A percentile compares a stretch with the other conserved stretches of the same genome.
Evolutionary conservation across 2,329 filamentous ascomycete species (phyloP).

Genomic region (Pseudocercospora crystallina): DNA sequence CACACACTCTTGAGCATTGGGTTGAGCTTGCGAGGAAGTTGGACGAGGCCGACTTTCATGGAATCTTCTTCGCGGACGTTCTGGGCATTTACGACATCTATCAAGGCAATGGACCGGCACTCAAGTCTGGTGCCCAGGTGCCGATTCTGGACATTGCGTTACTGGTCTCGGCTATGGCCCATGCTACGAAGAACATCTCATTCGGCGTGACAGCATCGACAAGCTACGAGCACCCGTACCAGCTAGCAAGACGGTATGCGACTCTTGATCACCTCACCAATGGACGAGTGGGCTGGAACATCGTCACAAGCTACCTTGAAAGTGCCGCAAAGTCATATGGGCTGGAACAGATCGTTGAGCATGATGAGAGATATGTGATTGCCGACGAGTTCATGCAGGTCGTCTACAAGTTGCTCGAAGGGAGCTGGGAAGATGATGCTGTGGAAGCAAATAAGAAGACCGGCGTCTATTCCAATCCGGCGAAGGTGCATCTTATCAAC

Average conservation of each 20-base stretch:
- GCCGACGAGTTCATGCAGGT: conserved; percentile 48
- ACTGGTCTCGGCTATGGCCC: conserved; percentile 47
- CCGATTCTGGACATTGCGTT: conserved; percentile 59
- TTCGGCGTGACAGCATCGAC: conserved; percentile 41
- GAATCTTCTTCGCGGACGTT: conserved; percentile 53
- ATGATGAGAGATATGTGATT: conserved; percentile 51
- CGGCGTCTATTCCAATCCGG: conserved; percentile 59
- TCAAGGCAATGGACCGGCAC: conserved; percentile 48
- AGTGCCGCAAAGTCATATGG: conserved; percentile 51
- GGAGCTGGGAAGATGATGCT: conserved; percentile 32
- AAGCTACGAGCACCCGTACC: conserved; percentile 39
- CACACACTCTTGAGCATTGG: conserved; percentile 49
- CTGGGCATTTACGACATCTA: conserved; percentile 51
- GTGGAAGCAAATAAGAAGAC: conserved; percentile 55
- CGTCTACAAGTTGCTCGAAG: conserved; percentile 32
- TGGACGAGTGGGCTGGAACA: conserved; percentile 48
- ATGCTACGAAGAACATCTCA: conserved; percentile 44
- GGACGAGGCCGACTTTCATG: conserved; percentile 51
- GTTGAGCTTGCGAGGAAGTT: conserved; percentile 48
- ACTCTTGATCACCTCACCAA: conserved; percentile 41
- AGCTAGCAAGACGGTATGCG: conserved; percentile 36
- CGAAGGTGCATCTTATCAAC: conserved; percentile 56
- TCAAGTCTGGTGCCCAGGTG: conserved; percentile 64
- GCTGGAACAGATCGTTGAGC: conserved; percentile 46
- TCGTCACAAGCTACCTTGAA: conserved; percentile 52